A percentile compares a stretch with the other conserved stretches of the same genome.
Evolutionary conservation across 106 monocot species (phyloP).

Genomic region (Platanthera zijinensis): DNA sequence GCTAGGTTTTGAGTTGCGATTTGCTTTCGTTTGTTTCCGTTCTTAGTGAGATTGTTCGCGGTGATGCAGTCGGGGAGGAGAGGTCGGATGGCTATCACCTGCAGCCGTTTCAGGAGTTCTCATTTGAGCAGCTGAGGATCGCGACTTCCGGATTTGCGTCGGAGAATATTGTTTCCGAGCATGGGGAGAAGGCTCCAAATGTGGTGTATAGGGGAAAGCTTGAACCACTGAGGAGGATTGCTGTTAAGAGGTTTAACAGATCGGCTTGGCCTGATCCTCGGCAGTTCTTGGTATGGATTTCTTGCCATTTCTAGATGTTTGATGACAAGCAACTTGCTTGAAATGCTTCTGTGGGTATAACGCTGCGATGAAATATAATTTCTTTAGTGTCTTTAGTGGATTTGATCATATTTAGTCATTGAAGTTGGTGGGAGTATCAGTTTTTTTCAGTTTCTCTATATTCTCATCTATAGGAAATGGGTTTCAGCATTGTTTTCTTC

Average conservation of each 20-base stretch:
- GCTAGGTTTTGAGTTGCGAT: conserved; percentile 9
- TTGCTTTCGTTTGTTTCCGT: conserved; percentile 2
- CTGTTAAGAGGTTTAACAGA: conserved; percentile 85
- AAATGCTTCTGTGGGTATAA: neutral
- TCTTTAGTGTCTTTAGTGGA: neutral
- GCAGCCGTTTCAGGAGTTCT: conserved; percentile 75
- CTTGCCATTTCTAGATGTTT: conserved; percentile 5
- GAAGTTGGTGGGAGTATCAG: neutral
- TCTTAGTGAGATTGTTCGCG: neutral
- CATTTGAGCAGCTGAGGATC: conserved; percentile 77
- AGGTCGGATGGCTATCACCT: conserved; percentile 38
- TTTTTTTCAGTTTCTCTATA: neutral
- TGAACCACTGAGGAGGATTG: conserved; percentile 71
- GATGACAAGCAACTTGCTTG: neutral
- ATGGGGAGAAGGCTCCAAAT: conserved; percentile 91
- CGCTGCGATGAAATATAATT: neutral
- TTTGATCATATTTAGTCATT: neutral
- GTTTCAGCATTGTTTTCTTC: neutral
- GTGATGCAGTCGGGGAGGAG: conserved; percentile 40
- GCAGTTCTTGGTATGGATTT: conserved; percentile 71
- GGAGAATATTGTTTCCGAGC: conserved; percentile 95
- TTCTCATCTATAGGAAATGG: neutral
- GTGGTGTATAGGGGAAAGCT: conserved; percentile 93
- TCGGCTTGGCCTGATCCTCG: conserved; percentile 91
- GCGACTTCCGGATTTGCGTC: conserved; percentile 75